Conservation (phyloP, 768 basidiomycete genomes). For the Suillus lakei region DNA sequence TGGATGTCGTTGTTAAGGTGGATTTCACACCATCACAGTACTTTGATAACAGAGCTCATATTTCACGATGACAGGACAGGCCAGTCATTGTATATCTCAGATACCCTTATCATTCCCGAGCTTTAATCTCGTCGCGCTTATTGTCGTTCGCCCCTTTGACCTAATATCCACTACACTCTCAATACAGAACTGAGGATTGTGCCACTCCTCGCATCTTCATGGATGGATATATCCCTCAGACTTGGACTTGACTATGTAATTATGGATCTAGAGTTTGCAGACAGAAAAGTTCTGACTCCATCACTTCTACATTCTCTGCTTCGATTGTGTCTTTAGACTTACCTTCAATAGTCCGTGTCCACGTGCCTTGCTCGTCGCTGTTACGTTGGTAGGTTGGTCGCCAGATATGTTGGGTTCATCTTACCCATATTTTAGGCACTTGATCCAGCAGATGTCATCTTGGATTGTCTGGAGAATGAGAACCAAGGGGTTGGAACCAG, state of each 20-base stretch:
- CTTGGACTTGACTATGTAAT: not conserved
- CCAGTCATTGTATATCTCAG: not conserved
- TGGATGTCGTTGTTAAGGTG: not conserved
- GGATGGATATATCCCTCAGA: not conserved
- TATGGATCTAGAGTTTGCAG: too few species aligned
- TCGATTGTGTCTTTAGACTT: not conserved
- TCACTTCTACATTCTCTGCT: not conserved
- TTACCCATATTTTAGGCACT: not conserved
- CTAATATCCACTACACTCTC: not conserved
- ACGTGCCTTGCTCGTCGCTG: not conserved
- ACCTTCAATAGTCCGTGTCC: not conserved
- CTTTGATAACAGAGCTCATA: not conserved
- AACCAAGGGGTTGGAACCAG: not conserved
- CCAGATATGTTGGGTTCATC: not conserved
- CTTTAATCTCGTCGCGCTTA: not conserved
- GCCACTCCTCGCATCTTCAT: too few species aligned
- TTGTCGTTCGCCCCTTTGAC: not conserved
- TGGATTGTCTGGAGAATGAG: not conserved
- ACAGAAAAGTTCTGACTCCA: too few species aligned
- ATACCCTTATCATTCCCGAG: not conserved
- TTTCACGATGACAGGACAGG: not conserved
- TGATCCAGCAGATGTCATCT: not conserved
- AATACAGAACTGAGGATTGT: not conserved
- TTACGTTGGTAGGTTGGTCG: not conserved
- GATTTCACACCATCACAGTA: not conserved